Conservation (phyloP, 164 flowering plant species). For the Houttuynia cordata region DNA sequence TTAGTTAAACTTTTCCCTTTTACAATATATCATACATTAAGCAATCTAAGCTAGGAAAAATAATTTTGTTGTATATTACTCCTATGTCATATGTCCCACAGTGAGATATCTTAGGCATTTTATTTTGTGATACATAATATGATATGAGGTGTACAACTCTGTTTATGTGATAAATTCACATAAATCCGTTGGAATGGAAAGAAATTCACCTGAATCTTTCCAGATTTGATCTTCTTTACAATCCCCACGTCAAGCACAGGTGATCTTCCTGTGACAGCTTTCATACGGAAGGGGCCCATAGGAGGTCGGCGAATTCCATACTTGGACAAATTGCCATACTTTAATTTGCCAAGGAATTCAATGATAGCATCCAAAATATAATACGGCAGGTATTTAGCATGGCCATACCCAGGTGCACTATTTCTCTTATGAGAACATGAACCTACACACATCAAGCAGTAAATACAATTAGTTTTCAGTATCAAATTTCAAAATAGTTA, state of each 20-base stretch:
- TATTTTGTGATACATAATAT: too few species aligned
- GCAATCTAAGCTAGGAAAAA: too few species aligned
- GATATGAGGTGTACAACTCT: too few species aligned
- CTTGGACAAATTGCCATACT: constrained; percentile 23
- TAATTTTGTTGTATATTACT: too few species aligned
- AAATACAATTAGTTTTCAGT: not conserved
- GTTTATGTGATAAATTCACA: too few species aligned
- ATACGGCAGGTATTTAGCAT: constrained; percentile 16
- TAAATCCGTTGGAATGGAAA: too few species aligned
- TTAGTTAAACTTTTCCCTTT: too few species aligned
- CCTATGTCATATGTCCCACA: too few species aligned
- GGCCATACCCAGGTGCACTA: constrained; percentile 13
- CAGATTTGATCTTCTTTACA: constrained; percentile 20
- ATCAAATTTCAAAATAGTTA: too few species aligned
- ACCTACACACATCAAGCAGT: constrained; percentile 12
- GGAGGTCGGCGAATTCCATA: constrained; percentile 25
- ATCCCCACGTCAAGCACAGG: constrained; percentile 37
- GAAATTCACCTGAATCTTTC: constrained; percentile 16
- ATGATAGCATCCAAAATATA: constrained; percentile 18
- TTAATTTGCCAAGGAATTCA: constrained; percentile 15
- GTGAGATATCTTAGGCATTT: too few species aligned
- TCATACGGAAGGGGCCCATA: constrained; percentile 28
- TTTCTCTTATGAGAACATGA: constrained; percentile 25
- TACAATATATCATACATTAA: too few species aligned
- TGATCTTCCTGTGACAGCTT: constrained; percentile 19